phyloP scores from a whole-genome alignment of 371 early-diverging fungal species.

The Mortierella sp. region DNA sequence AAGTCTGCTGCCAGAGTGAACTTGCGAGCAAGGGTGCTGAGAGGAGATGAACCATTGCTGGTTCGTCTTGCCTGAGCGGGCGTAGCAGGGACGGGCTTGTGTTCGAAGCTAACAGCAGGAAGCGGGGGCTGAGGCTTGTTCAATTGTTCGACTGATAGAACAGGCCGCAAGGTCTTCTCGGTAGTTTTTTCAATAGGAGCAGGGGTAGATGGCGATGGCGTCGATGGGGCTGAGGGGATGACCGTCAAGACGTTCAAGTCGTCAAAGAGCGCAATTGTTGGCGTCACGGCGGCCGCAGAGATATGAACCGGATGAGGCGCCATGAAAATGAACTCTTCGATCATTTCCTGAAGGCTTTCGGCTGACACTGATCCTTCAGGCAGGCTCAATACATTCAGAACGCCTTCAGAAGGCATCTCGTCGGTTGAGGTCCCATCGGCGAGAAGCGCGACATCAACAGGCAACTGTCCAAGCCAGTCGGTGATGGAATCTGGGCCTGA shows the following conservation, averaged over 20 bases:
- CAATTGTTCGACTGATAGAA: constrained; percentile 36
- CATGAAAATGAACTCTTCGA: constrained; percentile 27
- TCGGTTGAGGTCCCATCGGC: neutral
- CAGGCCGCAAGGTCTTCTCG: constrained; percentile 24
- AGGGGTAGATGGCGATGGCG: neutral
- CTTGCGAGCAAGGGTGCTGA: constrained; percentile 34
- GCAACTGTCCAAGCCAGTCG: constrained; percentile 46
- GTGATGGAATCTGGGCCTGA: constrained; percentile 34
- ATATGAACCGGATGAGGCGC: neutral
- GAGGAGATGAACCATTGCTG: constrained; percentile 16
- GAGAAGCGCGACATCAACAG: constrained; percentile 7
- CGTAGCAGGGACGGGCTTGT: constrained; percentile 14
- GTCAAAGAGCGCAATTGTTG: neutral
- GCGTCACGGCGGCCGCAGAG: neutral
- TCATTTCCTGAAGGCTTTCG: constrained; percentile 11
- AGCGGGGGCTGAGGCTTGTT: constrained; percentile 56
- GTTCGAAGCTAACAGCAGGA: constrained; percentile 15
- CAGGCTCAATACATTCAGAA: neutral
- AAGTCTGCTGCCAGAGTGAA: constrained; percentile 23
- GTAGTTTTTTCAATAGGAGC: neutral
- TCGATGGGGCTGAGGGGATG: neutral
- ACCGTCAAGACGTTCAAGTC: neutral
- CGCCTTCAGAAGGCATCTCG: constrained; percentile 5
- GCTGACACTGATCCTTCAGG: constrained; percentile 13
- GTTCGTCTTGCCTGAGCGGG: constrained; percentile 5